Conservation (phyloP, 2,329 filamentous ascomycete genomes). For the Venturia pyrina region DNA sequence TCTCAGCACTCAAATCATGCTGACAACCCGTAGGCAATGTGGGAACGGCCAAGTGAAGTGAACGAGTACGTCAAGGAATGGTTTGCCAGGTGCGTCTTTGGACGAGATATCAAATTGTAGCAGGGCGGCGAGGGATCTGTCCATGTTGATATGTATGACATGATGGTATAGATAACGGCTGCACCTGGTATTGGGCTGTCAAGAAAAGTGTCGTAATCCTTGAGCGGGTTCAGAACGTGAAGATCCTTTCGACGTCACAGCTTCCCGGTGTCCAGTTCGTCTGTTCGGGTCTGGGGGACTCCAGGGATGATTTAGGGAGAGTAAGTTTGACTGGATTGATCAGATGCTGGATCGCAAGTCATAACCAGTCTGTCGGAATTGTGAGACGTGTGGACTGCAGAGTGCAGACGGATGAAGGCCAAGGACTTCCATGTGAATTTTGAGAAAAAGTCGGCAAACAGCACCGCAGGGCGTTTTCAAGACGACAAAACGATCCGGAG, state of each 20-base stretch:
- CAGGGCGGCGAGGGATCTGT: not conserved
- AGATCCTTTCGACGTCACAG: not conserved
- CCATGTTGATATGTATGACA: not conserved
- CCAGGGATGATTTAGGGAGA: not conserved
- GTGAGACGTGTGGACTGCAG: not conserved
- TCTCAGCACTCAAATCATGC: not conserved
- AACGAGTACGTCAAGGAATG: conserved; percentile 62
- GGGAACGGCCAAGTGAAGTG: conserved; percentile 59
- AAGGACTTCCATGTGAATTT: not conserved
- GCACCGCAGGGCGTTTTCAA: not conserved
- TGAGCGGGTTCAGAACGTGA: not conserved
- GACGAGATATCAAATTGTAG: conserved; percentile 36
- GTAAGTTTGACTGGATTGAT: not conserved
- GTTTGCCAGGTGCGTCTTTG: conserved; percentile 47
- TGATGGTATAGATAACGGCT: not conserved
- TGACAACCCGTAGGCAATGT: conserved; percentile 42
- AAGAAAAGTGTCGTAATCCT: not conserved
- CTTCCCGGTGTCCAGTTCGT: not conserved
- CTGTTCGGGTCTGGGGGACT: not conserved
- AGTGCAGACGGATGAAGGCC: not conserved
- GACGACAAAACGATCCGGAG: not conserved
- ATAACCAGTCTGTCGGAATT: not conserved
- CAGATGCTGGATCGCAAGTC: not conserved
- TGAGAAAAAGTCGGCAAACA: not conserved
- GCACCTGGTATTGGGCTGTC: not conserved